phyloP scores from a whole-genome alignment of 2,329 filamentous ascomycete species.

The Fusarium vanettenii region DNA sequence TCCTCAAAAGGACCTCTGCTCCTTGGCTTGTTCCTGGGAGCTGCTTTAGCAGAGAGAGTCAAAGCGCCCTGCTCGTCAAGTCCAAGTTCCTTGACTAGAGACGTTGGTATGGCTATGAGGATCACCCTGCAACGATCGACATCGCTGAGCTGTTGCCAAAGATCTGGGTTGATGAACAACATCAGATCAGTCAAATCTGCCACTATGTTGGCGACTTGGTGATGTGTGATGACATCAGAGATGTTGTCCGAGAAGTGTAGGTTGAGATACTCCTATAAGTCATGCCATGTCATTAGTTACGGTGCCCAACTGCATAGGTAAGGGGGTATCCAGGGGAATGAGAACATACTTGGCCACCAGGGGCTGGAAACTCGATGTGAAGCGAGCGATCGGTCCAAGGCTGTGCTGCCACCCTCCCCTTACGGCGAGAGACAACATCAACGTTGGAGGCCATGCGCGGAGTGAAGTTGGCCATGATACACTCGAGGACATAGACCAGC shows the following conservation, averaged over 20 bases:
- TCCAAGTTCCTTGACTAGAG: background rate
- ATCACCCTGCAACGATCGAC: background rate
- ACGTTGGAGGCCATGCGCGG: background rate
- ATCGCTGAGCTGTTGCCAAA: background rate
- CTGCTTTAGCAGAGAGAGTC: background rate
- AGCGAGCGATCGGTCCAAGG: background rate
- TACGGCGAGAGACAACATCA: background rate
- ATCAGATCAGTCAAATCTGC: constrained; percentile 1
- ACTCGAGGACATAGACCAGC: background rate
- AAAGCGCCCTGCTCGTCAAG: background rate
- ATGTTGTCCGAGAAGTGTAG: background rate
- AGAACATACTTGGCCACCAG: constrained; percentile 4
- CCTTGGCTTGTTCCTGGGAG: background rate
- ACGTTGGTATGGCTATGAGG: background rate
- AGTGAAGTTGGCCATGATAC: background rate
- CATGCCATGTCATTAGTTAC: background rate
- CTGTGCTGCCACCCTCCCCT: background rate
- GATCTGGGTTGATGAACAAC: background rate
- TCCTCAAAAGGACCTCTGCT: background rate
- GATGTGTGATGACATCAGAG: background rate
- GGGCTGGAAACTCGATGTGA: background rate
- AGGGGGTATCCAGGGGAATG: background rate
- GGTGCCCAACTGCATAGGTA: background rate
- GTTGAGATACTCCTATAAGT: background rate
- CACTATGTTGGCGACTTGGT: background rate